Conservation (phyloP, 768 basidiomycete species). For the Pleurotus ostreatus region DNA sequence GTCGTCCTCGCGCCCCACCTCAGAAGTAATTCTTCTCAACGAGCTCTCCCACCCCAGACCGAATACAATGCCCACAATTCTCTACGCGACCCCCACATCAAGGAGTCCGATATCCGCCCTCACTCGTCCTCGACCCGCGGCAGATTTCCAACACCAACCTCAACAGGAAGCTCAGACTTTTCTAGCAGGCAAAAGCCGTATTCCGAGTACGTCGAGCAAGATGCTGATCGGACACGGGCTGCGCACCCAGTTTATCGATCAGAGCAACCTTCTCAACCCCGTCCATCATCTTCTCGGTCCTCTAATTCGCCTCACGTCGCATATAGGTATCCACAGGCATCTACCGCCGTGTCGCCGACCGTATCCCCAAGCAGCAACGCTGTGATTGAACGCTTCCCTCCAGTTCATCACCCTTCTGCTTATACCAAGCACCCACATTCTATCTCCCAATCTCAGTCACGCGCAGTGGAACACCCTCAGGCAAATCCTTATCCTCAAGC, state of each 20-base stretch:
- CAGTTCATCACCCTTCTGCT: neutral
- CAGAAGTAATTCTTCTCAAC: conserved; percentile 9
- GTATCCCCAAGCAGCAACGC: neutral
- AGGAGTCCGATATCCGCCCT: neutral
- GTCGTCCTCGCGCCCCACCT: conserved; percentile 31
- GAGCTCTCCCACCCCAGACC: neutral
- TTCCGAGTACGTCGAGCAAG: neutral
- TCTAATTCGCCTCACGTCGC: conserved; percentile 16
- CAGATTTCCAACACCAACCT: conserved; percentile 2
- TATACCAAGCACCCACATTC: neutral
- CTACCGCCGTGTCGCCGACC: conserved; percentile 1
- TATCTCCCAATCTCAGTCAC: conserved; percentile 1
- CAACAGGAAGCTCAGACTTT: neutral
- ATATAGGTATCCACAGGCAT: conserved; percentile 13
- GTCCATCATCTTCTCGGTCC: conserved; percentile 2
- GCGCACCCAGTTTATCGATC: neutral
- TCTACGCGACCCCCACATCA: neutral
- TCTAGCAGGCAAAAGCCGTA: neutral
- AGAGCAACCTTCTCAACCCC: conserved; percentile 8
- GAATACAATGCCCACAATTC: conserved; percentile 1
- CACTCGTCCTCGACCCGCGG: neutral
- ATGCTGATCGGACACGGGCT: neutral
- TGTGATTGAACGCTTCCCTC: conserved; percentile 1
- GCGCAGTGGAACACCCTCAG: neutral
- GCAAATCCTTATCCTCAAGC: conserved; percentile 7